Evolutionary conservation across 2,329 filamentous ascomycete species (phyloP), one percentile per base, ranked within the genome.

Genomic region (Xylariales sp.): DNA sequence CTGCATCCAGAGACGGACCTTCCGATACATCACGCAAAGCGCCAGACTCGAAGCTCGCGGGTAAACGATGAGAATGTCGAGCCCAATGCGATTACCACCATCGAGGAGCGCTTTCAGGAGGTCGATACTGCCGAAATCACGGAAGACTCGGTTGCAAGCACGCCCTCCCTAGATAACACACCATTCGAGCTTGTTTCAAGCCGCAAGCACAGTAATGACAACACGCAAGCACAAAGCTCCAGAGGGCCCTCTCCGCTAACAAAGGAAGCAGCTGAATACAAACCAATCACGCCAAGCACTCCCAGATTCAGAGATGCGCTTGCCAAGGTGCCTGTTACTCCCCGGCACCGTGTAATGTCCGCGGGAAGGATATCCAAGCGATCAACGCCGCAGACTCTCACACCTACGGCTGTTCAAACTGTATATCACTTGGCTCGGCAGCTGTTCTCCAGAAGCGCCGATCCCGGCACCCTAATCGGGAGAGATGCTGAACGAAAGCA

Each of bases 361-460:
- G 76, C 77, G 24, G 86, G 83, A 46, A 86, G 80, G 54, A 72
- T 87, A 24, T 76, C 84, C 52, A 90, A 87, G 47, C 85, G 90
- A 40, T 70, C 83, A 50, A 94, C 88, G 29, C 86, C 87, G 15
- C 80, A 83, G 47, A 87, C 88, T 11, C 67, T 74, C 23, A 86
- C 85, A 6, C 85, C 87, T 11, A 76, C 78, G 19, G 69, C 78
- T 10, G 67, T 76, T 16, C 79, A 82, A 38, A 93, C 88, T 0
- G 72, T 96, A 25, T 97, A 96, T 61, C 88, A 93, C 46, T 75
- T 83, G 43, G 93, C 89, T 13, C 81, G 91, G 20, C 88, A 95
- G 54, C 65, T 95, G 3, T 98, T 98, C 56, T 82, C 85, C 6
- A 81, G 88, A 34, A 86, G 86, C 45, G 80, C 84, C 7, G 81